These are phyloP conservation scores for Fusarium brevicatenulatum DNA, from an alignment of 2,329 filamentous ascomycete genomes.

Conservation along the genomic window DNA sequence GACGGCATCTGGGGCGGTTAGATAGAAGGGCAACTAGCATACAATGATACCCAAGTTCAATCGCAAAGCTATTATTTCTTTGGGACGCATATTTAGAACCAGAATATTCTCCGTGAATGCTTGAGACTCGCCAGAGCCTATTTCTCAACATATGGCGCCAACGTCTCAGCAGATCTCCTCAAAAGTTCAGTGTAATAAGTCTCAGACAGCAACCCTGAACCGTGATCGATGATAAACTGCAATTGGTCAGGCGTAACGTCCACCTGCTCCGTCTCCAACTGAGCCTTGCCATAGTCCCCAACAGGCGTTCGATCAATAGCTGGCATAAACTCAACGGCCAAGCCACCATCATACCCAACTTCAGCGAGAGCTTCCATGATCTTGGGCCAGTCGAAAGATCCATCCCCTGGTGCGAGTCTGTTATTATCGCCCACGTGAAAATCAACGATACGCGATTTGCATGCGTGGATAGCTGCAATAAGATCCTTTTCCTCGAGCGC, in stretches of 20 bases:
- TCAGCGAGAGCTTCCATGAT: slow-evolving; percentile 22
- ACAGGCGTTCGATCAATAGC: slow-evolving; percentile 31
- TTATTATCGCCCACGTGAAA: slow-evolving; percentile 35
- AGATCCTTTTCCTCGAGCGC: slow-evolving; percentile 32
- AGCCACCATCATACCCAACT: slow-evolving; percentile 17
- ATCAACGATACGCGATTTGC: slow-evolving; percentile 19
- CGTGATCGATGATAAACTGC: slow-evolving; percentile 35
- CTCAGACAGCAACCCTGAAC: slow-evolving; percentile 22
- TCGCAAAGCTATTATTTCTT: background rate
- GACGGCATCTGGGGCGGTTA: background rate
- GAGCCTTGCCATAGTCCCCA: slow-evolving; percentile 12
- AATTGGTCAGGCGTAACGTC: slow-evolving; percentile 26
- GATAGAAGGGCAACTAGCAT: background rate
- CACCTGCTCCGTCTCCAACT: slow-evolving; percentile 16
- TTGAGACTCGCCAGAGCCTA: background rate
- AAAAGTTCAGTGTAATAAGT: slow-evolving; percentile 24
- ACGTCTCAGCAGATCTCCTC: slow-evolving; percentile 14
- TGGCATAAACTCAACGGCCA: slow-evolving; percentile 37
- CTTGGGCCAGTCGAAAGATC: slow-evolving; percentile 25
- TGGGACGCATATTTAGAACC: fast-evolving
- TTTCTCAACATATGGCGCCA: slow-evolving; percentile 4
- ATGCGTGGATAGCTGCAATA: slow-evolving; percentile 18
- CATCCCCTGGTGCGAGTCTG: slow-evolving; percentile 27
- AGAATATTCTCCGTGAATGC: too few relatives aligned
- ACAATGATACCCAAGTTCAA: background rate